These are phyloP conservation scores for Sicyos edulis DNA, from an alignment of 306 rosid genomes.

Conservation along the genomic window DNA sequence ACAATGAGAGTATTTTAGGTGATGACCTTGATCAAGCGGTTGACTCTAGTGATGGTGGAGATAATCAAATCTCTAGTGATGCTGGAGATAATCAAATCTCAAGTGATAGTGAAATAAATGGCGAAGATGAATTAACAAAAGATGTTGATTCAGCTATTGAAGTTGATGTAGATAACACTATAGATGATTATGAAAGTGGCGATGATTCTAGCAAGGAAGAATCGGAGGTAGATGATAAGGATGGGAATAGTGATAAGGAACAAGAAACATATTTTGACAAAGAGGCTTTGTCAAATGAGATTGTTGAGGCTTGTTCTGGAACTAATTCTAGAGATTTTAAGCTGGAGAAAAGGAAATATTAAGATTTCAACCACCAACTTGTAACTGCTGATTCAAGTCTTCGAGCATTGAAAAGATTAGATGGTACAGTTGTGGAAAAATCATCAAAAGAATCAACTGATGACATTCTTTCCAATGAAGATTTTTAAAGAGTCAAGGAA, in stretches of 20 bases:
- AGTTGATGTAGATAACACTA: conserved; percentile 11
- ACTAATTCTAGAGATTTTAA: conserved; percentile 30
- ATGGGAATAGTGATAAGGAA: conserved; percentile 14
- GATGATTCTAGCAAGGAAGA: conserved; percentile 29
- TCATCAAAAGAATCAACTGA: conserved; percentile 32
- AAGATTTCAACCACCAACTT: conserved; percentile 48
- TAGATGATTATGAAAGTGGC: conserved; percentile 27
- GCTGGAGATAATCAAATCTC: no score
- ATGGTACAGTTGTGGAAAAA: conserved; percentile 28
- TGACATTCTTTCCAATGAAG: conserved; percentile 85
- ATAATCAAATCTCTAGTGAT: no score
- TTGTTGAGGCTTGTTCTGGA: conserved; percentile 27
- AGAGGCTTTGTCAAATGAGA: conserved; percentile 17
- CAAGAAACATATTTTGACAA: background rate
- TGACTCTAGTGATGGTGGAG: conserved; percentile 43
- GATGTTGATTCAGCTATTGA: conserved; percentile 27
- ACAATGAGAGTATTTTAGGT: conserved; percentile 40
- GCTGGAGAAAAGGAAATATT: conserved; percentile 51
- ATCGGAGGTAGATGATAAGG: conserved; percentile 20
- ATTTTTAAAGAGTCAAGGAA: conserved; percentile 63
- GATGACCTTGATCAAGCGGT: conserved; percentile 34
- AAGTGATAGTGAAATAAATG: conserved; percentile 34
- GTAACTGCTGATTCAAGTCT: conserved; percentile 68
- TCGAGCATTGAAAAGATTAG: conserved; percentile 65
- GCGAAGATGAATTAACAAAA: conserved; percentile 35